phyloP scores from a whole-genome alignment of 495 filamentous ascomycete genomes.

The Chaetomium tenue region DNA sequence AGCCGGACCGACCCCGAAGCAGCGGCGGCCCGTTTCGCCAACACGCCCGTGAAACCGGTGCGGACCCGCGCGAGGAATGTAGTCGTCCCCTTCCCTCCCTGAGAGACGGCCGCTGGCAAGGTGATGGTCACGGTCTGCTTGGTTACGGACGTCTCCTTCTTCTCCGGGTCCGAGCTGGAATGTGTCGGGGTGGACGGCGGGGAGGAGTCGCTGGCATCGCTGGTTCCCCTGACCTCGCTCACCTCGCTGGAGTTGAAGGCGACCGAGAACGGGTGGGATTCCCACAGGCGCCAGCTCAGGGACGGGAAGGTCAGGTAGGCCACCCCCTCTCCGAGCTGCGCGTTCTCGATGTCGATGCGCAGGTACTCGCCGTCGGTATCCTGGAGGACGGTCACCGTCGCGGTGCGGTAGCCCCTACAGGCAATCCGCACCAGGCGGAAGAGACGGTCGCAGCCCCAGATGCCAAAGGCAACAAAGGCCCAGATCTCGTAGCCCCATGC shows the following conservation, averaged over 20 bases:
- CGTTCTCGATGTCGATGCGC: conserved; percentile 35
- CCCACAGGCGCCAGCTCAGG: conserved; percentile 41
- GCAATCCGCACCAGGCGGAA: conserved; percentile 33
- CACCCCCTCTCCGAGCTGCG: conserved; percentile 27
- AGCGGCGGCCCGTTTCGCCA: conserved; percentile 5
- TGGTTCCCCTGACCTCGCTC: neutral
- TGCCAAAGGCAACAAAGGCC: conserved; percentile 38
- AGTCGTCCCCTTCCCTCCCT: neutral
- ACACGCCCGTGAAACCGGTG: conserved; percentile 8
- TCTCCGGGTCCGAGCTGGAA: neutral
- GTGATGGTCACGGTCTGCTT: neutral
- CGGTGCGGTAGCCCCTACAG: conserved; percentile 33
- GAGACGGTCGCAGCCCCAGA: conserved; percentile 43
- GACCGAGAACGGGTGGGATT: conserved; percentile 48
- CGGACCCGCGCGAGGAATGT: conserved; percentile 21
- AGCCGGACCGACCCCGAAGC: neutral
- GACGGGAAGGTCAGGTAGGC: conserved; percentile 47
- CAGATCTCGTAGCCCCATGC: conserved; percentile 44
- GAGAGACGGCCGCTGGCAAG: neutral
- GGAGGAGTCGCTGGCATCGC: conserved; percentile 6
- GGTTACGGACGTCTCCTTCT: neutral
- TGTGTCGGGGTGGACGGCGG: neutral
- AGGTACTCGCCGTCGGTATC: conserved; percentile 34
- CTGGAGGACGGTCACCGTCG: conserved; percentile 33
- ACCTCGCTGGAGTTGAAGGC: conserved; percentile 22